Percentiles rank a stretch among this genome's conserved stretches.
These are phyloP conservation scores for Acacia concinna DNA, from an alignment of 331 rosid species.

Conservation along the genomic window DNA sequence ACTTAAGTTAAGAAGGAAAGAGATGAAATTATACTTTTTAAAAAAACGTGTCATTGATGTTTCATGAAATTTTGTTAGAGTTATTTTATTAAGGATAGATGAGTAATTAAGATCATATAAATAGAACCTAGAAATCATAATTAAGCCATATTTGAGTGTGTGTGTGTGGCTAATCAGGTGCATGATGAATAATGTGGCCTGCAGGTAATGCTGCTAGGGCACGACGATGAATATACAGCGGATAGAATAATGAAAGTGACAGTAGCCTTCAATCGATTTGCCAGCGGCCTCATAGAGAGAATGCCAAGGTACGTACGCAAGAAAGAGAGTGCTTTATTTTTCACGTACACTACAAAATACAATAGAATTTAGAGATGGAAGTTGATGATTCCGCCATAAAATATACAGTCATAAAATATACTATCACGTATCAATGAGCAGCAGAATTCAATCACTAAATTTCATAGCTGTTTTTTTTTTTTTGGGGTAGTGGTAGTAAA, in stretches of 20 bases:
- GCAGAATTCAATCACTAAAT: no score
- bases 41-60: background rate
- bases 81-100: background rate
- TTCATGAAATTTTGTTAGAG: background rate
- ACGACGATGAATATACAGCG: slow-evolving; percentile 52
- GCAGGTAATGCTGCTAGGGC: slow-evolving; percentile 92
- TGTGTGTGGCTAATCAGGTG: no score
- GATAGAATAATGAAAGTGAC: slow-evolving; percentile 80
- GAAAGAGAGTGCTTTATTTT: background rate
- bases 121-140: background rate
- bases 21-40: no score
- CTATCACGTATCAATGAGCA: no score
- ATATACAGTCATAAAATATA: no score
- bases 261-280: slow-evolving; percentile 69
- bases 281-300: slow-evolving; percentile 60
- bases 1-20: background rate
- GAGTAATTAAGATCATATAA: background rate
- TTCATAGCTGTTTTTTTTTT: no score
- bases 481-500: no score
- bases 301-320: slow-evolving; percentile 71
- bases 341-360: background rate
- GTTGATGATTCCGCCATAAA: no score
- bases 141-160: background rate
- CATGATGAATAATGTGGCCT: background rate
- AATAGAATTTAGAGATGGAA: no score